Evolutionary conservation across 1,139 yeast species (phyloP), one percentile per base, ranked within the genome.

Genomic region (Starmera stellimalicola): DNA sequence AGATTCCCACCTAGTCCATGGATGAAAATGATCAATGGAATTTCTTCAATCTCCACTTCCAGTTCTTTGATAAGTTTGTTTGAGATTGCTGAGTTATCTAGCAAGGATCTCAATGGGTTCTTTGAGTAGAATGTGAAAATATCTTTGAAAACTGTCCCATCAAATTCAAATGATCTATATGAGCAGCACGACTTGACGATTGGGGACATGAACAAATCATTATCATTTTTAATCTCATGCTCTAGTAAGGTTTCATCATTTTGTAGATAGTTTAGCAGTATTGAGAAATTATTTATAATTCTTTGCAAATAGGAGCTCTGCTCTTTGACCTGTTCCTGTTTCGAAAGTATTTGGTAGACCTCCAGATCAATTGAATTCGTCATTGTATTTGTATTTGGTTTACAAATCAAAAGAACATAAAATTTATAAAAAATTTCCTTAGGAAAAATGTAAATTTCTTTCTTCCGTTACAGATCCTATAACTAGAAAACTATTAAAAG

Each of bases 1-100:
- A 77, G 59, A 43, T 73, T 81, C 2, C 88, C 88, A 2, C 87
- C 87, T 31, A 79, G 48, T 0, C 88, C 88, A 57, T 77, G 87
- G 16, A 79, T 50, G 39, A 77, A 73, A 6, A 78, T 55, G 16
- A 74, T 47, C 6, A 75, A 55, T 0, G 82, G 79, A 6, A 35
- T 19, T 29, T 41, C 36, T 7, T 34, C 33, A 2, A 36, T 32
- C n/a, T 32, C 32, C 10, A 29, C n/a, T n/a, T 34, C 38, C 15
- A 39, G 12, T 7, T 22, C 24, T 22, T 22, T 22, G 12, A 22
- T 12, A 5, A 22, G 12, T 22, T 22, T 22, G 12, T 22, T 22
- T 11, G 24, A 11, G 12, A 22, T 5, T 7, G 24, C 10, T 22
- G 24, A 22, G 7, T 22, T 22, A 12, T 22, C 12, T 22, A 22